These are phyloP conservation scores for Takakia lepidozioides DNA, from an alignment of 225 moss, liverwort and hornwort genomes.

Conservation along the genomic window DNA sequence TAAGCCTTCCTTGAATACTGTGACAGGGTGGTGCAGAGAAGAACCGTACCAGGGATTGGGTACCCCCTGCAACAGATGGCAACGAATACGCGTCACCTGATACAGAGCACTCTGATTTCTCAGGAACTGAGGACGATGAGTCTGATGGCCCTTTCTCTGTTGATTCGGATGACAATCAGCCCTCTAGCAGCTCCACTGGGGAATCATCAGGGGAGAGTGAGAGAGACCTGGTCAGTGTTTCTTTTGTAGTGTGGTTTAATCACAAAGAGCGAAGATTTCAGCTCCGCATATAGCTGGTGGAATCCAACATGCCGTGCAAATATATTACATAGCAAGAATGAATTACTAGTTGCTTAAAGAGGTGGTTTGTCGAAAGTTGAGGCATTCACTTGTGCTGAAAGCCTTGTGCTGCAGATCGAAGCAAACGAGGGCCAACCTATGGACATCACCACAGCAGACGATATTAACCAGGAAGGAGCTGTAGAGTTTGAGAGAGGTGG, in stretches of 20 bases:
- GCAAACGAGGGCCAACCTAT: constrained; percentile 30
- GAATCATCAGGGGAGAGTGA: constrained; percentile 53
- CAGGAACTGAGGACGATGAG: constrained; percentile 53
- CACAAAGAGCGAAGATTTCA: too few relatives aligned
- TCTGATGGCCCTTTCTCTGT: constrained; percentile 43
- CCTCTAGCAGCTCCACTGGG: constrained; percentile 36
- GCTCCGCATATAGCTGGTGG: too few relatives aligned
- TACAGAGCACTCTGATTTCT: constrained; percentile 58
- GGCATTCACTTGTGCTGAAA: too few relatives aligned
- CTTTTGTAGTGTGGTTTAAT: too few relatives aligned
- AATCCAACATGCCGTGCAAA: too few relatives aligned
- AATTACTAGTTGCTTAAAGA: neutral
- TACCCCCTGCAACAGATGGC: constrained; percentile 19
- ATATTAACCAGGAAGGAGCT: too few relatives aligned
- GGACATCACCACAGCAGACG: constrained; percentile 24
- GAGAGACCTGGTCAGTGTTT: constrained; percentile 46
- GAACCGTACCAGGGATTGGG: constrained; percentile 22
- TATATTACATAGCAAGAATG: too few relatives aligned
- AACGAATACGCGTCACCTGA: constrained; percentile 43
- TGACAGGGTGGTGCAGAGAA: constrained; percentile 32
- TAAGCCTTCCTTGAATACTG: constrained; percentile 3
- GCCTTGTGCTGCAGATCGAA: constrained; percentile 36
- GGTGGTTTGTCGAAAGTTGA: too few relatives aligned
- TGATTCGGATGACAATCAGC: constrained; percentile 37
- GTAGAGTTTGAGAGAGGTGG: too few relatives aligned